These are phyloP conservation scores for Neolentinus lepideus DNA, from an alignment of 1,284 basidiomycete species.

Conservation along the genomic window DNA sequence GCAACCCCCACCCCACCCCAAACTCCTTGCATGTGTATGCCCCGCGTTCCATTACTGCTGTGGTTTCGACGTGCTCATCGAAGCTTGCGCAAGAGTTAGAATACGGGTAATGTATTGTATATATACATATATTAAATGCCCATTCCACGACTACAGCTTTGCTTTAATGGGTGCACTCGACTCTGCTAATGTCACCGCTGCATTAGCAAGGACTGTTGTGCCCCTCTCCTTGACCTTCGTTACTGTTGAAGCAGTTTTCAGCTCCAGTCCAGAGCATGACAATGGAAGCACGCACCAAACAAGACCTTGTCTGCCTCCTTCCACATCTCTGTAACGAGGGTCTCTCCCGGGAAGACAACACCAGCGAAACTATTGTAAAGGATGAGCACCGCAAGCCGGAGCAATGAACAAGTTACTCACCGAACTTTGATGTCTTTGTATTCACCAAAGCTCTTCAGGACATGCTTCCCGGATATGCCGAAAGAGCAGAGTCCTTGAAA, in stretches of 20 bases:
- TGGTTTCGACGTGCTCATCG: neutral
- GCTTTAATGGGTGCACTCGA: constrained; percentile 33
- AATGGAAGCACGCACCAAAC: constrained; percentile 61
- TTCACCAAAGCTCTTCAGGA: constrained; percentile 80
- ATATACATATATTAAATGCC: neutral
- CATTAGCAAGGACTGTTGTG: constrained; percentile 60
- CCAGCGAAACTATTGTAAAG: constrained; percentile 60
- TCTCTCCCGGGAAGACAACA: constrained; percentile 95
- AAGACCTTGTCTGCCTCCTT: constrained; percentile 91
- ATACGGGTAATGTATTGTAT: neutral
- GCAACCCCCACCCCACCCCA: too few species aligned
- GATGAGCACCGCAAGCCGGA: neutral
- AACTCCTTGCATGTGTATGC: too few species aligned
- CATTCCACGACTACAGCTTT: constrained; percentile 39
- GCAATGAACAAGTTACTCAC: constrained; percentile 31
- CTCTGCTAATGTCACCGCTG: constrained; percentile 64
- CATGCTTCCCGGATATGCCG: constrained; percentile 93
- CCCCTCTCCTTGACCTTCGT: constrained; percentile 79
- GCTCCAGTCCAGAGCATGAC: neutral
- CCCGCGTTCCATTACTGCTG: too few species aligned
- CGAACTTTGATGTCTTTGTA: constrained; percentile 96
- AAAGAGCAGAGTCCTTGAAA: constrained; percentile 77
- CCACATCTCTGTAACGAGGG: constrained; percentile 95
- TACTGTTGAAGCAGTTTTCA: constrained; percentile 30
- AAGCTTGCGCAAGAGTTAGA: neutral